These are phyloP conservation scores for Elsinoe batatas DNA, from an alignment of 2,329 filamentous ascomycete genomes.

Conservation along the genomic window DNA sequence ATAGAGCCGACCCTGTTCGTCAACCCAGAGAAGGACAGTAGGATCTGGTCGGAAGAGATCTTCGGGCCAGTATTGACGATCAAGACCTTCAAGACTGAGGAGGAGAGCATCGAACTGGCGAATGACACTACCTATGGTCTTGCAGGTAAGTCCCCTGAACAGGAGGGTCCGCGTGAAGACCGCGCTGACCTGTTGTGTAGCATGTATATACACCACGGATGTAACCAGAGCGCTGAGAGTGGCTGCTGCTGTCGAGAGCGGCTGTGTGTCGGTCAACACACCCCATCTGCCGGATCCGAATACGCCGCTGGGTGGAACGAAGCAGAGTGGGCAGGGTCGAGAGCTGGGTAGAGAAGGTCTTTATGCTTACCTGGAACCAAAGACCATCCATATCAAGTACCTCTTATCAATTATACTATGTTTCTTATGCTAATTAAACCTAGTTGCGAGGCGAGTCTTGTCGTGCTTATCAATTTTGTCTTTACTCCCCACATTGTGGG, in stretches of 20 bases:
- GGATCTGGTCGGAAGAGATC: slow-evolving; percentile 21
- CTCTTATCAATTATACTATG: too few species aligned
- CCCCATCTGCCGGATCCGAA: slow-evolving; percentile 32
- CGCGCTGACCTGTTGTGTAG: slow-evolving; percentile 17
- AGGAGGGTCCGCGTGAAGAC: too few species aligned
- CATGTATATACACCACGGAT: slow-evolving; percentile 30
- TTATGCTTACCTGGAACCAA: slow-evolving; percentile 22
- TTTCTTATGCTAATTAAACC: too few species aligned
- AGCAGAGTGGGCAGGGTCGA: slow-evolving; percentile 41
- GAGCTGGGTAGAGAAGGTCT: slow-evolving; percentile 33
- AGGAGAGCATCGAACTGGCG: slow-evolving; percentile 30
- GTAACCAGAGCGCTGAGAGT: slow-evolving; percentile 25
- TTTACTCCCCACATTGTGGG: too few species aligned
- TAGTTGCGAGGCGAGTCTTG: too few species aligned
- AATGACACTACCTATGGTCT: slow-evolving; percentile 32
- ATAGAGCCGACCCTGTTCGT: slow-evolving; percentile 39
- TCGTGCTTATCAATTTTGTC: too few species aligned
- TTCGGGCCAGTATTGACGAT: slow-evolving; percentile 21
- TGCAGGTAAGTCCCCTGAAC: slow-evolving; percentile 17
- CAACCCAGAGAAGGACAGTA: slow-evolving; percentile 30
- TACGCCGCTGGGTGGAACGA: slow-evolving; percentile 42
- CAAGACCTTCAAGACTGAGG: slow-evolving; percentile 24
- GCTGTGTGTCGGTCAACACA: slow-evolving; percentile 19
- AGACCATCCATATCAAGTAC: slow-evolving; percentile 29
- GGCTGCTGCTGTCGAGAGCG: slow-evolving; percentile 18